A percentile compares a stretch with the other conserved stretches of the same genome.
Evolutionary conservation across 441 rosid species (phyloP).

Genomic region (Bocquillonia castaneifolia): DNA sequence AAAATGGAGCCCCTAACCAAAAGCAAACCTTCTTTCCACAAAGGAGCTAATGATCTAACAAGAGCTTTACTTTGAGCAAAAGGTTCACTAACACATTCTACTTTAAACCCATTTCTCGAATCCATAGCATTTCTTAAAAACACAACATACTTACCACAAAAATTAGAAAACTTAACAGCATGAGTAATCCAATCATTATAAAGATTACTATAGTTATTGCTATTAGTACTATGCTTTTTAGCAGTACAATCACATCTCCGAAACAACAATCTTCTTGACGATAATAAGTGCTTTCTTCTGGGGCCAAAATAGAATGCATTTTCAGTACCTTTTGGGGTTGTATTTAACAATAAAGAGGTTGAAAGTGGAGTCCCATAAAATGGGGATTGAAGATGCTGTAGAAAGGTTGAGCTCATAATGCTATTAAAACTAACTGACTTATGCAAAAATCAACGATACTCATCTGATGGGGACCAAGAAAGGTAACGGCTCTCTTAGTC

Average conservation of each 20-base stretch:
- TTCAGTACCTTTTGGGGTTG: constrained; percentile 22
- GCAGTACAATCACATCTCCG: constrained; percentile 36
- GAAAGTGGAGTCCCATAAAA: constrained; percentile 47
- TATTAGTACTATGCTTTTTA: constrained; percentile 45
- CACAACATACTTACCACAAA: constrained; percentile 65
- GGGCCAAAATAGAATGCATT: constrained; percentile 12
- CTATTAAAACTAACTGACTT: too few relatives aligned
- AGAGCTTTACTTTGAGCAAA: constrained; percentile 53
- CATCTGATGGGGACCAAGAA: constrained; percentile 85
- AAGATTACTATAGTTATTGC: background rate
- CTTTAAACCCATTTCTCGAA: constrained; percentile 49
- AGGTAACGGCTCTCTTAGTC: constrained; percentile 44
- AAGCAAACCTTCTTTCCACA: constrained; percentile 49
- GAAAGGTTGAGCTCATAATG: constrained; percentile 46
- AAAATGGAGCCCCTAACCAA: constrained; percentile 84
- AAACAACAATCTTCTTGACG: constrained; percentile 28
- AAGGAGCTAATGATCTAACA: constrained; percentile 57
- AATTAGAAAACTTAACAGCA: constrained; percentile 56
- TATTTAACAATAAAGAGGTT: constrained; percentile 21
- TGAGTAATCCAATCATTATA: constrained; percentile 54
- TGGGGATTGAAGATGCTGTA: constrained; percentile 44
- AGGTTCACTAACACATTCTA: constrained; percentile 63
- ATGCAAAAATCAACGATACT: constrained; percentile 15
- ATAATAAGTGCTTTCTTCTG: constrained; percentile 17
- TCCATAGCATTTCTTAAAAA: constrained; percentile 57